phyloP scores from a whole-genome alignment of 1,139 yeast genomes.

The Eremothecium cymbalariae region DNA sequence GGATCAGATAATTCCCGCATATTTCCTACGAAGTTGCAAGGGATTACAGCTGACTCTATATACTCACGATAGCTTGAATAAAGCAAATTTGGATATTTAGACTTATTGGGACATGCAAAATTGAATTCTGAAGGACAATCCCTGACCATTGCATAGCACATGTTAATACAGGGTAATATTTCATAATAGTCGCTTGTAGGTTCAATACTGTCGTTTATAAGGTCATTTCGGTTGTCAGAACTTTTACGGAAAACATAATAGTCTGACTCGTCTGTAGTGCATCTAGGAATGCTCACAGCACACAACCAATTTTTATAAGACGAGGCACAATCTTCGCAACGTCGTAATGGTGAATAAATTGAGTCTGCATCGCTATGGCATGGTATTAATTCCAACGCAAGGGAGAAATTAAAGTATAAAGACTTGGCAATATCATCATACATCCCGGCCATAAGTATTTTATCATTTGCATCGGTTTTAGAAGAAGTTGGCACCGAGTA shows the following conservation, averaged over 20 bases:
- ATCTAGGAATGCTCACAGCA: slow-evolving; percentile 82
- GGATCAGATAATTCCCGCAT: slow-evolving; percentile 14
- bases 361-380: slow-evolving; percentile 71
- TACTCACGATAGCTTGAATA: slow-evolving; percentile 43
- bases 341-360: slow-evolving; percentile 60
- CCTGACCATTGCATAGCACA: slow-evolving; percentile 69
- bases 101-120: slow-evolving; percentile 56
- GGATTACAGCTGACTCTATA: slow-evolving; percentile 26
- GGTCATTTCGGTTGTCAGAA: slow-evolving; percentile 53
- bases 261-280: slow-evolving; percentile 45
- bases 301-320: slow-evolving; percentile 87
- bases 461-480: slow-evolving; percentile 16
- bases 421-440: slow-evolving; percentile 60
- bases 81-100: slow-evolving; percentile 33
- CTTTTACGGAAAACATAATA: slow-evolving; percentile 43
- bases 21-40: slow-evolving; percentile 46
- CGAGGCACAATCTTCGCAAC: slow-evolving; percentile 63
- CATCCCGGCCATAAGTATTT: slow-evolving; percentile 32
- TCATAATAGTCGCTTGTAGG: slow-evolving; percentile 67
- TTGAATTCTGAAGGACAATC: slow-evolving; percentile 76
- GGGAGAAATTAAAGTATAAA: slow-evolving; percentile 57
- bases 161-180: slow-evolving; percentile 74
- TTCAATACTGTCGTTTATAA: slow-evolving; percentile 45
- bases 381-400: slow-evolving; percentile 66
- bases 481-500: slow-evolving; percentile 72